Evolutionary conservation across 306 rosid genomes (phyloP).

Genomic region (Hippophae tibetana): DNA sequence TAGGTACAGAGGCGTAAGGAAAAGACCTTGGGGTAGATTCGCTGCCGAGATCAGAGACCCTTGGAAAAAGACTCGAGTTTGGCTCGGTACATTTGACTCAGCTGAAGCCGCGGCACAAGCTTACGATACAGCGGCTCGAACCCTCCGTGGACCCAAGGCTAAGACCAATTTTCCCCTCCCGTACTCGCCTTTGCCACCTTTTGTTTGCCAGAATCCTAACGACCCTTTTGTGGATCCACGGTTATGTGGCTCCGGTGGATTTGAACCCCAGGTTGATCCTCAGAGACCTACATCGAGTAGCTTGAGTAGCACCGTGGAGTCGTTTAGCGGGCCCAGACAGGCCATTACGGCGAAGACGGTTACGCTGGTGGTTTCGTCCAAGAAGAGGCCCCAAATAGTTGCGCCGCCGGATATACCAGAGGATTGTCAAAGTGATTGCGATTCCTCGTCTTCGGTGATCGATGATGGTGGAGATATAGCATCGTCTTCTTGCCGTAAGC

Average conservation of each 20-base stretch:
- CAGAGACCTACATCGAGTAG: constrained; percentile 71
- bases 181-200: constrained; percentile 21
- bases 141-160: constrained; percentile 75
- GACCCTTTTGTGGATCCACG: constrained; percentile 42
- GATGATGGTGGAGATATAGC: constrained; percentile 39
- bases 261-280: constrained; percentile 32
- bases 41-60: constrained; percentile 97
- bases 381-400: constrained; percentile 31
- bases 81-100: constrained; percentile 81
- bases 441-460: constrained; percentile 68
- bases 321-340: constrained; percentile 73
- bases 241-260: constrained; percentile 27
- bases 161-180: constrained; percentile 58
- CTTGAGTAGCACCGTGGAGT: constrained; percentile 79
- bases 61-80: constrained; percentile 62
- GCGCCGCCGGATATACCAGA: constrained; percentile 62
- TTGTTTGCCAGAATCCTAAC: constrained; percentile 22
- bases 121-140: constrained; percentile 59
- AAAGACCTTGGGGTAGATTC: constrained; percentile 81
- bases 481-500: constrained; percentile 36
- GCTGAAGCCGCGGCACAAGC: constrained; percentile 86
- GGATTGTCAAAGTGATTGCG: constrained; percentile 90
- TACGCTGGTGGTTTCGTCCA: constrained; percentile 6
- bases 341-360: constrained; percentile 4
- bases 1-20: constrained; percentile 65